Evolutionary conservation across 2,329 filamentous ascomycete species (phyloP).

Genomic region (Aspergillus vadensis): DNA sequence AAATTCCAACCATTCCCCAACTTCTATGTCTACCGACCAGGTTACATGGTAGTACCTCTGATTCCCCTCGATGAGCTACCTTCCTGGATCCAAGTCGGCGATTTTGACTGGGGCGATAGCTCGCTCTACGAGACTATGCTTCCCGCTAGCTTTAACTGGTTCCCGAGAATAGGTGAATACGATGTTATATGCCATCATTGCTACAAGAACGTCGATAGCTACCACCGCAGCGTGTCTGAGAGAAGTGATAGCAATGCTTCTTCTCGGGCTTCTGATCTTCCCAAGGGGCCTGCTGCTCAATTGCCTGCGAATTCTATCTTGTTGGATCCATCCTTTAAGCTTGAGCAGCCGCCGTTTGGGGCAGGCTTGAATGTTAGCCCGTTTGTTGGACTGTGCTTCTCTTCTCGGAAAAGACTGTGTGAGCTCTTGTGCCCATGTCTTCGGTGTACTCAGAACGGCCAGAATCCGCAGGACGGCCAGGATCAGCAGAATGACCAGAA

Average conservation of each 20-base stretch:
- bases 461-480: no score
- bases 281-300: not conserved
- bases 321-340: not conserved
- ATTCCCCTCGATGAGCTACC: constrained; percentile 50
- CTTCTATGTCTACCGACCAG: constrained; percentile 44
- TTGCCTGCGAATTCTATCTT: constrained; percentile 10
- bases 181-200: constrained; percentile 38
- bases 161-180: constrained; percentile 36
- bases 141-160: constrained; percentile 23
- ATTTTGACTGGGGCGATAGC: constrained; percentile 24
- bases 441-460: no score
- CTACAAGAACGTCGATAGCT: constrained; percentile 22
- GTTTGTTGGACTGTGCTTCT: constrained; percentile 26
- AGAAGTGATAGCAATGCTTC: constrained; percentile 13
- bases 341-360: constrained; percentile 23
- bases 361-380: constrained; percentile 20
- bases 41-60: constrained; percentile 40
- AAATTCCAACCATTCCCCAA: constrained; percentile 32
- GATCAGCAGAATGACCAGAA: no score
- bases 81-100: constrained; percentile 34
- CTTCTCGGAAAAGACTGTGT: not conserved
- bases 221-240: constrained; percentile 30
- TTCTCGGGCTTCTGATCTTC: not conserved
- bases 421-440: no score
- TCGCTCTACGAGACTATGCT: constrained; percentile 24